Percentiles rank a stretch among this genome's conserved stretches.
phyloP scores from a whole-genome alignment of 805 yeast genomes.

The Dipodascus albidus region DNA sequence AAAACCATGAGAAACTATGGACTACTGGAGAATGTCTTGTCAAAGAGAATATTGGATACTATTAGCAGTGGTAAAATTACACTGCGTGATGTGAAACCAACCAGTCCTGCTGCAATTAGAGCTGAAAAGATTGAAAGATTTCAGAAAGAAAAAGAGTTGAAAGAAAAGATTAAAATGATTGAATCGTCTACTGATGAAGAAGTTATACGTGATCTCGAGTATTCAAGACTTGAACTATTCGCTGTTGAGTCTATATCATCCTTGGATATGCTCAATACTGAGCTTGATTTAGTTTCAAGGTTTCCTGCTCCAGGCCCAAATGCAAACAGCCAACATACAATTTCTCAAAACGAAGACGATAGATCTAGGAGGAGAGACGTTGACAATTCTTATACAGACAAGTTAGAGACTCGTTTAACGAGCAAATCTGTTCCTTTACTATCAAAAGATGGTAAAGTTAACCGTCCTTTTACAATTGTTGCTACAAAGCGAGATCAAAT shows the following conservation, averaged over 20 bases:
- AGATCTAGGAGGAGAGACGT: constrained; percentile 13
- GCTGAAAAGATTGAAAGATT: constrained; percentile 62
- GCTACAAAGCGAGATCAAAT: constrained; percentile 38
- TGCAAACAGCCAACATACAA: constrained; percentile 11
- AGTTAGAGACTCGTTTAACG: constrained; percentile 38
- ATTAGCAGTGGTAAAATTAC: constrained; percentile 2
- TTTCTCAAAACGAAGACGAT: constrained; percentile 12
- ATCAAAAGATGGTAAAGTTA: constrained; percentile 63
- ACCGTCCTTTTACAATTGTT: constrained; percentile 73
- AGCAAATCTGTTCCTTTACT: constrained; percentile 33
- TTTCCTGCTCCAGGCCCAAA: constrained; percentile 28
- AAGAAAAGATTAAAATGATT: constrained; percentile 29
- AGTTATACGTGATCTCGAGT: constrained; percentile 38
- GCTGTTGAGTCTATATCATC: constrained; percentile 42
- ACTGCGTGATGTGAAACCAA: constrained; percentile 8
- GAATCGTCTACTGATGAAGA: constrained; percentile 48
- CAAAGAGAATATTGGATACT: constrained; percentile 7
- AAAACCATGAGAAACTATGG: neutral
- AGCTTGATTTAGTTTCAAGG: constrained; percentile 46
- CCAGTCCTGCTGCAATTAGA: constrained; percentile 37
- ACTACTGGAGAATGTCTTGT: constrained; percentile 14
- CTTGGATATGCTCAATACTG: constrained; percentile 53
- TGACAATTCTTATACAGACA: constrained; percentile 47
- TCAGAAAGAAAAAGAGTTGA: constrained; percentile 47
- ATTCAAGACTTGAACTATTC: constrained; percentile 43